Evolutionary conservation across 2,329 filamentous ascomycete genomes (phyloP).

Genomic region (Sarocladium strictum): DNA sequence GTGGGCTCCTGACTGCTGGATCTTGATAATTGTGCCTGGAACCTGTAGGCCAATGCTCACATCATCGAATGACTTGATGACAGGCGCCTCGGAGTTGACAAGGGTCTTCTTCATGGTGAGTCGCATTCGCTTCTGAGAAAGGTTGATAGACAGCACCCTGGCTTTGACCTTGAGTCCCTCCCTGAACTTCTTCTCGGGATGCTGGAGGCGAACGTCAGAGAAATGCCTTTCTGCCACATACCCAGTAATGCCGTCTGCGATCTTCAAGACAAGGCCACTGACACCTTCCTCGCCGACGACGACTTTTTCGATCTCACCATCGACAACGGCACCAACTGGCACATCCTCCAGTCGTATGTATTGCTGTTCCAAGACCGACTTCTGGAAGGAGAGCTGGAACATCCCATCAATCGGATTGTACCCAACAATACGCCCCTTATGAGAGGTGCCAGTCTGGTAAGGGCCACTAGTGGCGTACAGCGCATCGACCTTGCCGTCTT

Average conservation of each 20-base stretch:
- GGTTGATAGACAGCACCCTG: constrained; percentile 75
- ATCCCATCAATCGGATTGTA: constrained; percentile 85
- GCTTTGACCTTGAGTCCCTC: constrained; percentile 81
- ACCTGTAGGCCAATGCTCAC: constrained; percentile 70
- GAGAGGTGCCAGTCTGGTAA: constrained; percentile 71
- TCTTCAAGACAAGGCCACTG: constrained; percentile 71
- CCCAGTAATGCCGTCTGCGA: constrained; percentile 84
- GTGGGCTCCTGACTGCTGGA: constrained; percentile 72
- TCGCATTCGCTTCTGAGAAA: constrained; percentile 69
- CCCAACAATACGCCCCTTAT: constrained; percentile 75
- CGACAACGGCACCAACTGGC: constrained; percentile 68
- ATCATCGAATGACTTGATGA: constrained; percentile 72
- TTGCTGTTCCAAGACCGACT: constrained; percentile 74
- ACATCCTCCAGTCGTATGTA: constrained; percentile 93
- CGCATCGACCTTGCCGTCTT: constrained; percentile 82
- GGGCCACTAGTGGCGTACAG: constrained; percentile 71
- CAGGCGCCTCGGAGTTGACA: constrained; percentile 78
- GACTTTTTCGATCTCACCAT: constrained; percentile 75
- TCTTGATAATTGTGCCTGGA: constrained; percentile 79
- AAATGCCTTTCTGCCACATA: constrained; percentile 84
- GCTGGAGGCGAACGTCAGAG: constrained; percentile 78
- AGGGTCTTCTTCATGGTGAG: constrained; percentile 93
- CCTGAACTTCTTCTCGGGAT: constrained; percentile 94
- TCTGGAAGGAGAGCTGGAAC: constrained; percentile 79
- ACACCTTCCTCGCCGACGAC: constrained; percentile 73